These are phyloP conservation scores for Cetradonia linearis DNA, from an alignment of 495 filamentous ascomycete genomes.

Conservation along the genomic window DNA sequence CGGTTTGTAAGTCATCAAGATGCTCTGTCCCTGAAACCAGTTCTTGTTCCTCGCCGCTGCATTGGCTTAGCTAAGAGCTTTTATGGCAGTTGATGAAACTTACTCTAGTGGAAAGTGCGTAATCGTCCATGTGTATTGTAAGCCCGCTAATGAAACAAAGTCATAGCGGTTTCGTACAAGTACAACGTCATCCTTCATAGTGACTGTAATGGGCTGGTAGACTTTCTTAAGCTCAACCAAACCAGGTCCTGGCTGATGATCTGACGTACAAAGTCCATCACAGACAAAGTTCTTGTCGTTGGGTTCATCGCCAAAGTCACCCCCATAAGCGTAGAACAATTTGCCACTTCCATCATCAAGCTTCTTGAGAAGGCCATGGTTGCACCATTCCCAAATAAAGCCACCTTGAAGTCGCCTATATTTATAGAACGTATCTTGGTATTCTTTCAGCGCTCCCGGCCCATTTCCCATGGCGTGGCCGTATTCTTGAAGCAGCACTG, in stretches of 20 bases:
- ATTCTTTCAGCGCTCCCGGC: constrained; percentile 55
- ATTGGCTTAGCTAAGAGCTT: neutral
- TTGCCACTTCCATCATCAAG: constrained; percentile 36
- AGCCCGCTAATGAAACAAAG: constrained; percentile 34
- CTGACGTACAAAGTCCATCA: constrained; percentile 51
- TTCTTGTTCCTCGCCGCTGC: constrained; percentile 18
- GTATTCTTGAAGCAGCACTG: constrained; percentile 58
- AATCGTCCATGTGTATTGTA: constrained; percentile 7
- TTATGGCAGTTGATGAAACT: neutral
- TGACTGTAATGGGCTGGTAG: constrained; percentile 41
- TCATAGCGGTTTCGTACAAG: constrained; percentile 42
- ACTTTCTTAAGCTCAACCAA: constrained; percentile 52
- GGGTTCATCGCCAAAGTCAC: constrained; percentile 56
- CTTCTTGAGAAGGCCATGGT: constrained; percentile 53
- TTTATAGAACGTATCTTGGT: constrained; percentile 48
- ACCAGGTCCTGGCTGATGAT: constrained; percentile 50
- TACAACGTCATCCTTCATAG: constrained; percentile 21
- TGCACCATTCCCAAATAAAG: constrained; percentile 67
- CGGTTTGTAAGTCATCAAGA: neutral
- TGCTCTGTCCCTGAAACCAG: constrained; percentile 16
- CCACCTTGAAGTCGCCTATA: constrained; percentile 54
- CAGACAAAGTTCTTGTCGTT: constrained; percentile 58
- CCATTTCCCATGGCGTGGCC: constrained; percentile 67
- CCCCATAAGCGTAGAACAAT: constrained; percentile 53
- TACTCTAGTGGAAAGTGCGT: constrained; percentile 6